Conservation (phyloP, 208 protist species). For the Naegleria lovaniensis region DNA sequence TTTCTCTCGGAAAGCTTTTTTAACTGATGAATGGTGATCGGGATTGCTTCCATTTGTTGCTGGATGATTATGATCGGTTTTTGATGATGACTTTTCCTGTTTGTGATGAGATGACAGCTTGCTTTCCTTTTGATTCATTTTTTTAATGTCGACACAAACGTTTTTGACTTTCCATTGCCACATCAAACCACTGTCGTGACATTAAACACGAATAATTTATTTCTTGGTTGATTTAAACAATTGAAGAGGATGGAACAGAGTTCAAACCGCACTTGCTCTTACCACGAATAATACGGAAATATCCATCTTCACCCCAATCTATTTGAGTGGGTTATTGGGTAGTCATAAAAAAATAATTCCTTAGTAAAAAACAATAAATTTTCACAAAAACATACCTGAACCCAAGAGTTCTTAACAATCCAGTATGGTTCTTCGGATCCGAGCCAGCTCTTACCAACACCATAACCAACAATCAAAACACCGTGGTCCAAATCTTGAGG, state of each 20-base stretch:
- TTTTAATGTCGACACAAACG: no score
- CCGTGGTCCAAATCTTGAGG: slow-evolving; percentile 42
- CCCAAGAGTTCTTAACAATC: slow-evolving; percentile 79
- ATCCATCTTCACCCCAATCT: slow-evolving; percentile 52
- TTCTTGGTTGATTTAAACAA: background rate
- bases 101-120: no score
- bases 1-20: no score
- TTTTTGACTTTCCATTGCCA: no score
- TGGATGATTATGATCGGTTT: no score
- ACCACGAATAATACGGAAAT: slow-evolving; percentile 47
- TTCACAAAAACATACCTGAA: slow-evolving; percentile 35
- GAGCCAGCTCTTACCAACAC: slow-evolving; percentile 32
- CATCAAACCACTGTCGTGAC: no score
- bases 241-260: background rate
- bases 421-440: slow-evolving; percentile 58
- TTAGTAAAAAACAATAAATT: slow-evolving; percentile 53
- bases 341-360: no score
- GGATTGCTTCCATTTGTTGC: no score
- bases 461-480: slow-evolving; percentile 36
- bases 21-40: no score
- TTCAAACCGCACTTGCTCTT: background rate
- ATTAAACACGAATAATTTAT: no score
- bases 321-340: background rate
- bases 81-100: no score
- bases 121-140: no score